Evolutionary conservation across 1,284 basidiomycete species (phyloP).

Genomic region (Xerocomus cyaneibrunnescens): DNA sequence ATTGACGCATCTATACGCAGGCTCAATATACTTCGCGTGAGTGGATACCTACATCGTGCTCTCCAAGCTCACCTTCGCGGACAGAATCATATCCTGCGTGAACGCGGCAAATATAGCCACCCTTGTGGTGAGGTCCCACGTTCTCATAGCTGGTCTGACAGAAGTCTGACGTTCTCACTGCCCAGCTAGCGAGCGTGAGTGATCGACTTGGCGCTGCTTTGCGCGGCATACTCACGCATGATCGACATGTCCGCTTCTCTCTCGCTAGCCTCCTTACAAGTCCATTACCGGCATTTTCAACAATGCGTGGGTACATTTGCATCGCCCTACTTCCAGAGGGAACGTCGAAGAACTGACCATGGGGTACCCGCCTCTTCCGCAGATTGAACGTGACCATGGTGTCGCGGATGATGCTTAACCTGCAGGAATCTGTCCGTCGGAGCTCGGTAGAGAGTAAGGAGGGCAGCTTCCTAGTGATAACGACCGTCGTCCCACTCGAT

Average conservation of each 20-base stretch:
- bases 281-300: neutral
- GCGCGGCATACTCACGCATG: too few species aligned
- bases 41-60: neutral
- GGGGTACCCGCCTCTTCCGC: neutral
- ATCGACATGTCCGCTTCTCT: neutral
- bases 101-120: constrained; percentile 13
- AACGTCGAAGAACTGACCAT: neutral
- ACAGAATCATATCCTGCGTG: constrained; percentile 16
- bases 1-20: constrained; percentile 6
- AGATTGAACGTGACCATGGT: constrained; percentile 44
- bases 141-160: neutral
- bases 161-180: neutral
- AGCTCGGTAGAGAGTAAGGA: neutral
- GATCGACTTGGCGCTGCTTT: neutral
- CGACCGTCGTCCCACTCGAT: constrained; percentile 3
- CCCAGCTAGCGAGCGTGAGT: constrained; percentile 6
- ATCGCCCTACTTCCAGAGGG: too few species aligned
- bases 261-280: constrained; percentile 6
- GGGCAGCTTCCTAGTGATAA: neutral
- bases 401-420: constrained; percentile 44
- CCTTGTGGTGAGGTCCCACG: constrained; percentile 10
- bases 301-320: constrained; percentile 9
- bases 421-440: constrained; percentile 33
- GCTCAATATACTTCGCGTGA: constrained; percentile 21
- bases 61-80: neutral